Evolutionary conservation across 2,329 filamentous ascomycete genomes (phyloP).

Genomic region (Berkeleyomyces basicola): DNA sequence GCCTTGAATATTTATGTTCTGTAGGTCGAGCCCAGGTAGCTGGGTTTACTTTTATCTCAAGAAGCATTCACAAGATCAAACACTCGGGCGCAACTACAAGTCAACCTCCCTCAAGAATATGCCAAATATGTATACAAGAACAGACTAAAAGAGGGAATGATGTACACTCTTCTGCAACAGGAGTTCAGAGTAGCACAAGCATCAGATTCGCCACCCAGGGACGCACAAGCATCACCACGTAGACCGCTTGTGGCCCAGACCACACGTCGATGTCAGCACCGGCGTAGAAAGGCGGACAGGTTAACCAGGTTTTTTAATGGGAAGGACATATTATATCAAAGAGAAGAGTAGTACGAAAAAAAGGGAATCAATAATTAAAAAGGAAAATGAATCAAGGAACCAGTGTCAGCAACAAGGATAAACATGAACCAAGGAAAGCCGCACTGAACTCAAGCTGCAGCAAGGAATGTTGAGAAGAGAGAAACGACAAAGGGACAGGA

Average conservation of each 20-base stretch:
- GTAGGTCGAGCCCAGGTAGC: neutral
- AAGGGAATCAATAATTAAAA: constrained; percentile 15
- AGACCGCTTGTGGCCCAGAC: too few species aligned
- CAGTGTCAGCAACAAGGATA: constrained; percentile 9
- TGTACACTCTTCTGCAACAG: too few species aligned
- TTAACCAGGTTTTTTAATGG: neutral
- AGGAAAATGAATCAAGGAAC: constrained; percentile 11
- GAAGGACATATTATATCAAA: constrained; percentile 8
- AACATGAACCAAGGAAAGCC: constrained; percentile 17
- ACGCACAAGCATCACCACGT: too few species aligned
- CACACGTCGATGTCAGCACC: too few species aligned
- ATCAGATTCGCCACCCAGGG: too few species aligned
- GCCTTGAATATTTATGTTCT: neutral
- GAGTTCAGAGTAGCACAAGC: too few species aligned
- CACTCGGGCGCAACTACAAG: too few species aligned
- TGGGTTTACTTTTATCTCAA: neutral
- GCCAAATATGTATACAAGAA: too few species aligned
- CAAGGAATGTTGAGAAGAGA: constrained; percentile 22
- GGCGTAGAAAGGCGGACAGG: neutral
- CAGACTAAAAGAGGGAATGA: too few species aligned
- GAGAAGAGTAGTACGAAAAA: constrained; percentile 7
- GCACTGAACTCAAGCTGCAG: constrained; percentile 10
- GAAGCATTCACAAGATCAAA: neutral
- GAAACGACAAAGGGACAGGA: constrained; percentile 23
- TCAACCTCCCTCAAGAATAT: too few species aligned